Evolutionary conservation across 495 filamentous ascomycete genomes (phyloP).

Genomic region (Trichocladium uniseriatum): DNA sequence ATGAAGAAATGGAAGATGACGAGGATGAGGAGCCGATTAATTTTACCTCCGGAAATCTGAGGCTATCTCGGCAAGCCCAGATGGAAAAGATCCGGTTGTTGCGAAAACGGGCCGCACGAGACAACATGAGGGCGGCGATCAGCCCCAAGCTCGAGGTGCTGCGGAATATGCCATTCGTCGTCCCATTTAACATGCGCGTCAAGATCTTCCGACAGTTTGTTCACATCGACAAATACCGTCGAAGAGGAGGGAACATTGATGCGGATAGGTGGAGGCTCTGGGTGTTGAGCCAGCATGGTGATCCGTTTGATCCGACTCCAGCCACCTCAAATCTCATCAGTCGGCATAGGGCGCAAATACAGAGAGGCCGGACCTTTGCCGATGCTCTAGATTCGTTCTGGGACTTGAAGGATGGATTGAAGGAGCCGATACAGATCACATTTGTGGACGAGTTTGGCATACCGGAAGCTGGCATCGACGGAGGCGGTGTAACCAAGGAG

Average conservation of each 20-base stretch:
- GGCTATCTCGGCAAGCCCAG: constrained; percentile 28
- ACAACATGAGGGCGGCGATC: constrained; percentile 61
- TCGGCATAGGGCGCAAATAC: constrained; percentile 73
- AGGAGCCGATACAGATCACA: constrained; percentile 95
- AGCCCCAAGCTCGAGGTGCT: constrained; percentile 83
- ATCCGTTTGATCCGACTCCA: constrained; percentile 22
- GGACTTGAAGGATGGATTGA: constrained; percentile 66
- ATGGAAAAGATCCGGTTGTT: constrained; percentile 44
- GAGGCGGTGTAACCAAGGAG: constrained; percentile 95
- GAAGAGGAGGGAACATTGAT: constrained; percentile 67
- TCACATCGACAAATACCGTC: constrained; percentile 63
- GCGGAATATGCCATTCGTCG: constrained; percentile 93
- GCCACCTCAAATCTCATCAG: constrained; percentile 44
- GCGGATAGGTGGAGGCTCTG: constrained; percentile 70
- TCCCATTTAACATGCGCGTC: constrained; percentile 85
- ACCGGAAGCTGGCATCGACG: constrained; percentile 89
- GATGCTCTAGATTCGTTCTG: constrained; percentile 86
- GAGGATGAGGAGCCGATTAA: constrained; percentile 26
- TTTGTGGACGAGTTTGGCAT: constrained; percentile 89
- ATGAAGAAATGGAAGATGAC: constrained; percentile 43
- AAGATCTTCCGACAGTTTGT: constrained; percentile 94
- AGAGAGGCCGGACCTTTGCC: constrained; percentile 69
- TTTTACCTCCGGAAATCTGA: constrained; percentile 16
- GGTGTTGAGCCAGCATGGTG: constrained; percentile 36
- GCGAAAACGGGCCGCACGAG: constrained; percentile 54